Evolutionary conservation across 179 eudicot species (phyloP), one percentile per base, ranked within the genome.

Genomic region (Nepenthes alata): DNA sequence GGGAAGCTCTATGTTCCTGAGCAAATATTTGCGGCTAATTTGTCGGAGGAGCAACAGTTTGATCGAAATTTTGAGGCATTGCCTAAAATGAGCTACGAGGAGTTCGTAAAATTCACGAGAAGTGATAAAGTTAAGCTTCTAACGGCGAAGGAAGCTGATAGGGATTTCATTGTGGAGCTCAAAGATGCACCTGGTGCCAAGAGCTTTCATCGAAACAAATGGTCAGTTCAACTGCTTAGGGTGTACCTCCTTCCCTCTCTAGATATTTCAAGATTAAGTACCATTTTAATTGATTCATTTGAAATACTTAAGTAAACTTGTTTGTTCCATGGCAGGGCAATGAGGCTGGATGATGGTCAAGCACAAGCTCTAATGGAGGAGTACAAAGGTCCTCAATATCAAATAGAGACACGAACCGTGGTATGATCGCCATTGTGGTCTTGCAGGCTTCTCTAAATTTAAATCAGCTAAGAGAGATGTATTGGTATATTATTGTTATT

Each of bases 1-100:
- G 97, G 97, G 62, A 77, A 91, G 67, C 78, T 91, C 2, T 88
- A 88, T 80, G 97, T 88, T 36, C 97, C 97, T 10, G 95, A 88
- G 72, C 86, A 88, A 63, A 60, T 86, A 51, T 91, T 91, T 59
- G 80, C 72, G 65, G 57, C 74, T 4, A 80, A 62, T 61, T 70
- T 91, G 63, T 82, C 97, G 0, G 87, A 91, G 70, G 95, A 85
- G 57, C 89, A 85, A 57, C 78, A 75, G 50, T 91, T 91, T 34
- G 83, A 82, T 52, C 75, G 59, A 55, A 68, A 44, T 61, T 83
- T 84, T 12, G 77, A 82, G 67, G 65, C 49, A 34, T 81, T 86
- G 67, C 96, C 97, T 0, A 78, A 67, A 62, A 68, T 91, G 85
- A 77, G 72, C 59, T 80, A 74, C 35, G 87, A 82, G 12, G 86